Percentiles rank a stretch among this genome's conserved stretches.
Conservation (phyloP, 192 early-diverging fungal species). For the Rhizoclosmatium globosum region DNA sequence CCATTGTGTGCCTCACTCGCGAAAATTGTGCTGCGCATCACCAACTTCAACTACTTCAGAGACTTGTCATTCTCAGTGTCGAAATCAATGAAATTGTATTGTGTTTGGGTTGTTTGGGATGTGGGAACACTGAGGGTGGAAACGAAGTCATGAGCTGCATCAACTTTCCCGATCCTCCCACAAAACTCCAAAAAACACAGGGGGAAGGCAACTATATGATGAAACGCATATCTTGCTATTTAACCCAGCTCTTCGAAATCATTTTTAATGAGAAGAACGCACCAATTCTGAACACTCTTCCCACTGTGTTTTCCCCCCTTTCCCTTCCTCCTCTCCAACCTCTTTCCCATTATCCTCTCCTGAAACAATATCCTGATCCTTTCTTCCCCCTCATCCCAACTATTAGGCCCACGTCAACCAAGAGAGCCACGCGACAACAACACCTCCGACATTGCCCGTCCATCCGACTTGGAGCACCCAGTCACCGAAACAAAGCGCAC, state of each 20-base stretch:
- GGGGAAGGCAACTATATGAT: not conserved
- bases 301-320: too few relatives aligned
- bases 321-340: not conserved
- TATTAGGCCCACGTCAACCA: slow-evolving; percentile 17
- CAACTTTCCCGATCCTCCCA: too few relatives aligned
- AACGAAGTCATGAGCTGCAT: too few relatives aligned
- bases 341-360: not conserved
- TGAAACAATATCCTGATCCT: not conserved
- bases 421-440: slow-evolving; percentile 40
- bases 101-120: too few relatives aligned
- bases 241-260: slow-evolving; percentile 29
- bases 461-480: slow-evolving; percentile 1
- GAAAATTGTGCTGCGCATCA: too few relatives aligned
- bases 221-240: slow-evolving; percentile 28
- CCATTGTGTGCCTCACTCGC: too few relatives aligned
- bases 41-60: too few relatives aligned
- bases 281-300: not conserved
- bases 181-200: too few relatives aligned
- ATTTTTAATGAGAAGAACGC: slow-evolving; percentile 25
- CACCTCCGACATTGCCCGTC: slow-evolving; percentile 42
- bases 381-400: not conserved
- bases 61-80: too few relatives aligned
- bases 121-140: too few relatives aligned
- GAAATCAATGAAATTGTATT: too few relatives aligned
- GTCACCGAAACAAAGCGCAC: slow-evolving; percentile 19